Percentiles rank a stretch among this genome's conserved stretches.
Evolutionary conservation across 2,329 filamentous ascomycete genomes (phyloP).

Genomic region (Cylindrodendrum hubeiense): DNA sequence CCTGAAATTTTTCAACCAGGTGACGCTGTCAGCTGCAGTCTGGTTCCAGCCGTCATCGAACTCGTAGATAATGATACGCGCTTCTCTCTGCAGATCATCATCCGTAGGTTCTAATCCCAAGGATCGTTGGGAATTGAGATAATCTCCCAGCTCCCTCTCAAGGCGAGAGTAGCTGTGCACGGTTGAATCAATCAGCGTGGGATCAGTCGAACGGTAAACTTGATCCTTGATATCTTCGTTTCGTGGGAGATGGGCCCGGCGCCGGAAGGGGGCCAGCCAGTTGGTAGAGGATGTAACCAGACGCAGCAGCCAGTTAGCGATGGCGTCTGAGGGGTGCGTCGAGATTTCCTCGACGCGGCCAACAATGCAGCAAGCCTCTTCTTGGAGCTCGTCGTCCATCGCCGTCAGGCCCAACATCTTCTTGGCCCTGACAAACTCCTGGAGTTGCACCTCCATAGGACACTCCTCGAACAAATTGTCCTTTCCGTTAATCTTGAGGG

Average conservation of each 20-base stretch:
- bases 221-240: conserved; percentile 66
- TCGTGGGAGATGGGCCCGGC: conserved; percentile 68
- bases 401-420: conserved; percentile 68
- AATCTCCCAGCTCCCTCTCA: conserved; percentile 68
- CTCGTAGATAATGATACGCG: conserved; percentile 72
- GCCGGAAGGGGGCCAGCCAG: conserved; percentile 70
- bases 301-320: conserved; percentile 69
- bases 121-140: conserved; percentile 58
- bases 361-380: conserved; percentile 69
- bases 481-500: conserved; percentile 69
- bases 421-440: conserved; percentile 65
- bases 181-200: conserved; percentile 68
- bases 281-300: conserved; percentile 60
- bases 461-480: conserved; percentile 68
- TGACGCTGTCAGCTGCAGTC: conserved; percentile 68
- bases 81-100: conserved; percentile 66
- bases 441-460: conserved; percentile 66
- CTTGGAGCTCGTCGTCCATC: conserved; percentile 70
- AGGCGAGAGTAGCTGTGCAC: conserved; percentile 70
- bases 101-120: conserved; percentile 64
- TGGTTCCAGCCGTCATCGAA: conserved; percentile 74
- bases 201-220: conserved; percentile 63
- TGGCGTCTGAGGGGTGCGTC: conserved; percentile 60
- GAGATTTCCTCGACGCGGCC: conserved; percentile 67
- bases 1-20: conserved; percentile 67